Conservation (phyloP, 2,329 filamentous ascomycete species). For the Scortechinia acanthostroma region DNA sequence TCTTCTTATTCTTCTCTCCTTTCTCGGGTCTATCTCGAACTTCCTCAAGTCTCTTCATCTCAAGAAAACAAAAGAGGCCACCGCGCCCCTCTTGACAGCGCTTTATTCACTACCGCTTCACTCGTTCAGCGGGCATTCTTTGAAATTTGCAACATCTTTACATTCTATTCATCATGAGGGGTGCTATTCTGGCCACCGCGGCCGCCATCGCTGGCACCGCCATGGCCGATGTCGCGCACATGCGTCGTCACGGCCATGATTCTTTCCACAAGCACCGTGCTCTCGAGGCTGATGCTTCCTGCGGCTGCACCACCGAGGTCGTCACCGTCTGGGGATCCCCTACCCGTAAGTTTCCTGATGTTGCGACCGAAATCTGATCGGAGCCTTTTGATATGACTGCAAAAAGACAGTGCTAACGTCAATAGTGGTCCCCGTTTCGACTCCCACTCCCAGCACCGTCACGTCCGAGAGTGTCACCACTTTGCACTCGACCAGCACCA, state of each 20-base stretch:
- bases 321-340: constrained; percentile 62
- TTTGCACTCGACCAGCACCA: constrained; percentile 23
- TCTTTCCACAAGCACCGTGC: constrained; percentile 46
- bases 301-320: constrained; percentile 70
- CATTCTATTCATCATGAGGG: constrained; percentile 63
- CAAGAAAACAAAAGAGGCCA: no score
- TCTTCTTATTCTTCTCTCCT: constrained; percentile 23
- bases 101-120: constrained; percentile 60
- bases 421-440: constrained; percentile 15
- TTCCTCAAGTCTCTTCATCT: constrained; percentile 33
- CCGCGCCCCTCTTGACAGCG: constrained; percentile 11
- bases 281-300: constrained; percentile 26
- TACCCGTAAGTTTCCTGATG: constrained; percentile 41
- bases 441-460: constrained; percentile 8
- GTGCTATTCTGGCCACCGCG: constrained; percentile 57
- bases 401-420: constrained; percentile 20
- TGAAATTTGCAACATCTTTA: constrained; percentile 25
- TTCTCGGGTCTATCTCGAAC: constrained; percentile 36
- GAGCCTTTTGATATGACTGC: constrained; percentile 11
- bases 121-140: constrained; percentile 82
- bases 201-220: constrained; percentile 49
- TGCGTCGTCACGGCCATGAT: constrained; percentile 57
- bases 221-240: constrained; percentile 42
- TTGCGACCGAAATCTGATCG: constrained; percentile 4
- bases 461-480: constrained; percentile 18